Evolutionary conservation across 2,329 filamentous ascomycete genomes (phyloP).

Genomic region (Onygenales sp.): DNA sequence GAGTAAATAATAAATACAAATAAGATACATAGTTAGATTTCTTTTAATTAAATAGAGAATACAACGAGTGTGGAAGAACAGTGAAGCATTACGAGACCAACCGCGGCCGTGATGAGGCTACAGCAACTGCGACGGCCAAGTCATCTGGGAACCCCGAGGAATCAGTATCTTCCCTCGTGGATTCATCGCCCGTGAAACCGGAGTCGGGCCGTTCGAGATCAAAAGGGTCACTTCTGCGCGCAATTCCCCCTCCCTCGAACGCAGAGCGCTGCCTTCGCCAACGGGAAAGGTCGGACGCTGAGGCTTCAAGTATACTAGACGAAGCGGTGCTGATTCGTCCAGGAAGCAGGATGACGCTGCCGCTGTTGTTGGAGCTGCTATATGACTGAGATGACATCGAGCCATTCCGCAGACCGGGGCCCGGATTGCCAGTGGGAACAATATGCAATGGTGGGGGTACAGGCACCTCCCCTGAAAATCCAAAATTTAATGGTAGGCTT

Average conservation of each 20-base stretch:
- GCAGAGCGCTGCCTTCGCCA: constrained; percentile 9
- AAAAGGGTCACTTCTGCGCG: constrained; percentile 24
- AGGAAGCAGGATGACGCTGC: constrained; percentile 20
- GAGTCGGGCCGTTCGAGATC: constrained; percentile 21
- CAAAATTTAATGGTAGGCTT: constrained; percentile 5
- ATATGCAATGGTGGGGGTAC: not conserved
- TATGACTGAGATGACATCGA: constrained; percentile 2
- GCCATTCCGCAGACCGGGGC: not conserved
- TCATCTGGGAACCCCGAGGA: not conserved
- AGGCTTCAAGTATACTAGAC: not conserved
- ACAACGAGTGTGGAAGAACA: too few relatives aligned
- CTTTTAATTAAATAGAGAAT: not conserved
- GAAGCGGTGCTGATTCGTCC: constrained; percentile 15
- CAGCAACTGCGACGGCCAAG: not conserved
- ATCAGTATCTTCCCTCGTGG: not conserved
- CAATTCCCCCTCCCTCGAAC: constrained; percentile 14
- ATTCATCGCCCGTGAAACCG: not conserved
- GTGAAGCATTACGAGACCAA: not conserved
- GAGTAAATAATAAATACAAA: not conserved
- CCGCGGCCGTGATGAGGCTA: not conserved
- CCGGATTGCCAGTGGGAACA: not conserved
- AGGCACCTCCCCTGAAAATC: not conserved
- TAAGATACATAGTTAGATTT: not conserved
- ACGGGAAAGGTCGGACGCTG: constrained; percentile 11
- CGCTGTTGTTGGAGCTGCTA: constrained; percentile 16